Evolutionary conservation across 176 grass and related monocot species (phyloP).

Genomic region (Avena eriantha): DNA sequence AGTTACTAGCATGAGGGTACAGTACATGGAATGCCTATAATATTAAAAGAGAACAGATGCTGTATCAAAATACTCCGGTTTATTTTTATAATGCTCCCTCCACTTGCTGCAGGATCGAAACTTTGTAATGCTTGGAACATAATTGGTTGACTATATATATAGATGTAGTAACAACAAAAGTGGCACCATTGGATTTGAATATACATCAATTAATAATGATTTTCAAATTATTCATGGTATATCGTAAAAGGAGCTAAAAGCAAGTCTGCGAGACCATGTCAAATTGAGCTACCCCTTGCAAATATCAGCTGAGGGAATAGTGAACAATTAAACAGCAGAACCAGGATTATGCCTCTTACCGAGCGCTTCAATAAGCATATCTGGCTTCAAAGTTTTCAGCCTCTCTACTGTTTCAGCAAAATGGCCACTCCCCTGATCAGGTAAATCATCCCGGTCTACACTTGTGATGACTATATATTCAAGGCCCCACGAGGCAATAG

Average conservation of each 20-base stretch:
- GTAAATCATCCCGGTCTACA: constrained; percentile 91
- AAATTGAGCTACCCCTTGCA: not conserved
- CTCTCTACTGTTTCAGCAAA: constrained; percentile 92
- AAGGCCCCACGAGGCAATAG: constrained; percentile 96
- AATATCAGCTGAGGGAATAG: not conserved
- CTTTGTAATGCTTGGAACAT: not conserved
- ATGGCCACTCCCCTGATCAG: constrained; percentile 92
- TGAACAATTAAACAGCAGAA: constrained; percentile 20
- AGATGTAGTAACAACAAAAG: not conserved
- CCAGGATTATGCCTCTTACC: constrained; percentile 58
- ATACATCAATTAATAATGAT: not conserved
- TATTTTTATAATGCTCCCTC: not conserved
- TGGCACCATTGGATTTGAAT: not conserved
- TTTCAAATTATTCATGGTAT: not conserved
- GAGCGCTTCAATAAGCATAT: constrained; percentile 94
- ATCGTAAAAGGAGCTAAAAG: not conserved
- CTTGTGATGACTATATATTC: constrained; percentile 97
- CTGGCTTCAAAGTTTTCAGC: constrained; percentile 78
- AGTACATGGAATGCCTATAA: constrained; percentile 38
- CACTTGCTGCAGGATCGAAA: not conserved
- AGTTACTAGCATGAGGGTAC: constrained; percentile 37
- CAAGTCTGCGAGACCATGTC: not conserved
- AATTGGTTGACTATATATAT: not conserved
- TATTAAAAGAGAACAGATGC: not conserved
- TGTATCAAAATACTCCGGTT: not conserved